Percentiles rank a stretch among this genome's conserved stretches.
These are phyloP conservation scores for Diaporthe vaccinii DNA, from an alignment of 2,329 filamentous ascomycete genomes.

Conservation along the genomic window DNA sequence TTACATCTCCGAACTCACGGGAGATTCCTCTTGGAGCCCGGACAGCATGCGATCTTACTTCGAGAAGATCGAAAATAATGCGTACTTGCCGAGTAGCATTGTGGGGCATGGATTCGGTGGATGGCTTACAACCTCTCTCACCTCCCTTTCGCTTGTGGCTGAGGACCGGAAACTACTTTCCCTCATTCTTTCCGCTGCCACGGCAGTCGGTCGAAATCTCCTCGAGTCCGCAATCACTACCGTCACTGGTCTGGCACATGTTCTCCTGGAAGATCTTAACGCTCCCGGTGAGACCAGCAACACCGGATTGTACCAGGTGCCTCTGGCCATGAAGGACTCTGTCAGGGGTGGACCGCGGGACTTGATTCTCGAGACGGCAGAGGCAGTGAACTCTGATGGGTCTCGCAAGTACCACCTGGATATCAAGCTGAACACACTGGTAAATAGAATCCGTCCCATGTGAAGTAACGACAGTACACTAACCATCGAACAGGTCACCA, in stretches of 20 bases:
- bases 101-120: conserved; percentile 64
- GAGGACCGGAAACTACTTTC: conserved; percentile 58
- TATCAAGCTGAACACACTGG: conserved; percentile 49
- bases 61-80: conserved; percentile 58
- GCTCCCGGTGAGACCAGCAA: conserved; percentile 44
- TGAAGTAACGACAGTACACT: conserved; percentile 41
- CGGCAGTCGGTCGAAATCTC: conserved; percentile 29
- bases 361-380: conserved; percentile 56
- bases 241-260: conserved; percentile 34
- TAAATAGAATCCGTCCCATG: conserved; percentile 52
- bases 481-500: conserved; percentile 19
- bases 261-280: conserved; percentile 37
- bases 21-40: conserved; percentile 62
- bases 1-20: conserved; percentile 61
- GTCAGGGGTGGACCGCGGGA: conserved; percentile 50
- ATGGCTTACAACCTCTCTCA: conserved; percentile 54
- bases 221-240: conserved; percentile 30
- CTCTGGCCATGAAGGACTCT: conserved; percentile 57
- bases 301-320: conserved; percentile 50
- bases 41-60: conserved; percentile 65
- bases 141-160: conserved; percentile 58
- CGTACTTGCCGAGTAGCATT: conserved; percentile 48
- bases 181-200: conserved; percentile 36
- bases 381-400: conserved; percentile 48
- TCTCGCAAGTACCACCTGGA: conserved; percentile 57